Percentiles rank a stretch among this genome's conserved stretches.
These are phyloP conservation scores for Leishmania tarentolae DNA, from an alignment of 208 protist genomes.

Conservation along the genomic window DNA sequence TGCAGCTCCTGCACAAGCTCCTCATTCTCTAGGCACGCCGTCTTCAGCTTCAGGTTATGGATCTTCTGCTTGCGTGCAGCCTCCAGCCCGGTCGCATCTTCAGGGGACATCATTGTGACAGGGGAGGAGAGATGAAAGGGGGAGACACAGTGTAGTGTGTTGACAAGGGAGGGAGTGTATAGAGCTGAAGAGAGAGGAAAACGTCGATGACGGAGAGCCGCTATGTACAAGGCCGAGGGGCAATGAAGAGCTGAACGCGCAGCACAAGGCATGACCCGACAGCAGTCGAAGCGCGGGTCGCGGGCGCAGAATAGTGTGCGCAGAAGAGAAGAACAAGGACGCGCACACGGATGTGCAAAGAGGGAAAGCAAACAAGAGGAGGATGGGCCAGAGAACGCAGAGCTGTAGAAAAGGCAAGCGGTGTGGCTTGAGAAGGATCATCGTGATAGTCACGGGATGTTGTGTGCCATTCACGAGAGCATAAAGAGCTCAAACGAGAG, in stretches of 20 bases:
- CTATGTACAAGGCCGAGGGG: background rate
- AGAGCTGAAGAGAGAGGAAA: background rate
- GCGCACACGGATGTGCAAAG: background rate
- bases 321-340: background rate
- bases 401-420: background rate
- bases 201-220: background rate
- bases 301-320: background rate
- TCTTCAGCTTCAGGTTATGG: constrained; percentile 89
- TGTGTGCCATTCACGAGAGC: background rate
- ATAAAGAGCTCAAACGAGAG: background rate
- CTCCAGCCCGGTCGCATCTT: constrained; percentile 76
- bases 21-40: constrained; percentile 77
- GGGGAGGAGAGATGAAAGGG: background rate
- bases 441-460: background rate
- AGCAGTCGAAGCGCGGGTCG: background rate
- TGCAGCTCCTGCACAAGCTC: constrained; percentile 85
- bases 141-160: background rate
- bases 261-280: background rate
- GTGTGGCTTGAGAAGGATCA: background rate
- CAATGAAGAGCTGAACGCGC: background rate
- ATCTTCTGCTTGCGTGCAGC: constrained; percentile 89
- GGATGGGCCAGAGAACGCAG: background rate
- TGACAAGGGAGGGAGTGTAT: background rate
- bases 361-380: background rate
- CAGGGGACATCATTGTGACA: constrained; percentile 48